Percentiles rank a stretch among this genome's conserved stretches.
Conservation (phyloP, 2,329 filamentous ascomycete species). For the Ilyonectria robusta region DNA sequence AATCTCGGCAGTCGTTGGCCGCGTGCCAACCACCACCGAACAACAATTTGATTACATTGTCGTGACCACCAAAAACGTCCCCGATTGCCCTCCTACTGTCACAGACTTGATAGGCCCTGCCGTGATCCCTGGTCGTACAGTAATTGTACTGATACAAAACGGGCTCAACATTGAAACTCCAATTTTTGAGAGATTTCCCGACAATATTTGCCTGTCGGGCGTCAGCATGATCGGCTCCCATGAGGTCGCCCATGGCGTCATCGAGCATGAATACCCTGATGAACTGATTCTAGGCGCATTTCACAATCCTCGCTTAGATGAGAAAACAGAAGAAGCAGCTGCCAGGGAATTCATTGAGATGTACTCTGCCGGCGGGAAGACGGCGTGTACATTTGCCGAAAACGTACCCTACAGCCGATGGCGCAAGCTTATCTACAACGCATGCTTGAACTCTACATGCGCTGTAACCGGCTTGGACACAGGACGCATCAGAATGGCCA, state of each 20-base stretch:
- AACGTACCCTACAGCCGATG: constrained; percentile 6
- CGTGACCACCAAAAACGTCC: constrained; percentile 13
- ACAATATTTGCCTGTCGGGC: constrained; percentile 7
- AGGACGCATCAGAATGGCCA: constrained; percentile 2
- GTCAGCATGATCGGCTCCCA: constrained; percentile 12
- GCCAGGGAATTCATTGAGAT: constrained; percentile 12
- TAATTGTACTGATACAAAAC: constrained; percentile 14
- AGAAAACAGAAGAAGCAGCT: neutral
- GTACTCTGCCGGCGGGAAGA: constrained; percentile 7
- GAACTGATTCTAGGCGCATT: constrained; percentile 13
- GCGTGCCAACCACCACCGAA: neutral
- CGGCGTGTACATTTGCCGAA: neutral
- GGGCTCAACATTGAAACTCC: constrained; percentile 13
- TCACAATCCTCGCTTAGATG: neutral
- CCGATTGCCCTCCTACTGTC: constrained; percentile 5
- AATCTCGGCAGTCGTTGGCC: neutral
- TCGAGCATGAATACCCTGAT: constrained; percentile 7
- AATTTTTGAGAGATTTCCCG: constrained; percentile 9
- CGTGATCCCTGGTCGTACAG: neutral
- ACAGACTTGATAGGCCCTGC: constrained; percentile 1
- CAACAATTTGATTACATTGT: constrained; percentile 9
- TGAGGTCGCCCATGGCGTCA: neutral
- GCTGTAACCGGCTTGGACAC: constrained; percentile 4
- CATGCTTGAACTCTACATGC: constrained; percentile 7
- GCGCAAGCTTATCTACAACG: constrained; percentile 21